These are phyloP conservation scores for Lizonia empirigonia DNA, from an alignment of 2,329 filamentous ascomycete species.

Conservation along the genomic window DNA sequence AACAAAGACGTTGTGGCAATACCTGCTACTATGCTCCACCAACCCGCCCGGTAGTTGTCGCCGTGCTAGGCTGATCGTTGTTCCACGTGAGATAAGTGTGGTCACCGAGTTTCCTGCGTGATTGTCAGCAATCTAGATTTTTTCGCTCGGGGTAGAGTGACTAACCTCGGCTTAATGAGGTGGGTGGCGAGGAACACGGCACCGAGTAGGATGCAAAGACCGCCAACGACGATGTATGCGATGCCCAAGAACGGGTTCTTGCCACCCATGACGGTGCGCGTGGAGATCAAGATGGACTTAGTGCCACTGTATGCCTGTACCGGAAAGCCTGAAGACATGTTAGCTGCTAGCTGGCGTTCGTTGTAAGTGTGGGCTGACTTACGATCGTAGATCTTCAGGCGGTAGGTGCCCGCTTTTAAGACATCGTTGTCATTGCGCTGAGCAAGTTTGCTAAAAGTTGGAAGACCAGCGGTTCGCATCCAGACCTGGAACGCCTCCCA, in stretches of 20 bases:
- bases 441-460: constrained; percentile 92
- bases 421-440: constrained; percentile 74
- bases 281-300: constrained; percentile 89
- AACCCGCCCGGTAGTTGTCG: constrained; percentile 56
- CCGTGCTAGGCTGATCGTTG: constrained; percentile 66
- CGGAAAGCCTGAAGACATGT: constrained; percentile 70
- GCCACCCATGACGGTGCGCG: constrained; percentile 89
- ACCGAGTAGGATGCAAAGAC: constrained; percentile 88
- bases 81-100: constrained; percentile 99
- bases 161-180: constrained; percentile 85
- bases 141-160: background rate
- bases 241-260: constrained; percentile 96
- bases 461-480: constrained; percentile 96
- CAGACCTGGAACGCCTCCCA: constrained; percentile 94
- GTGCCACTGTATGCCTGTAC: constrained; percentile 80
- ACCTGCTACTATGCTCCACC: constrained; percentile 40
- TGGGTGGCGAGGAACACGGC: constrained; percentile 88
- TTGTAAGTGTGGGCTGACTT: constrained; percentile 49
- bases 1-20: constrained; percentile 20
- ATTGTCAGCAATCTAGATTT: constrained; percentile 19
- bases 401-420: constrained; percentile 75
- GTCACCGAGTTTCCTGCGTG: constrained; percentile 86
- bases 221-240: constrained; percentile 91
- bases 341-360: constrained; percentile 22
- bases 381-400: constrained; percentile 79